Conservation (phyloP, 106 monocot genomes). For the Apostasia shenzhenica region DNA sequence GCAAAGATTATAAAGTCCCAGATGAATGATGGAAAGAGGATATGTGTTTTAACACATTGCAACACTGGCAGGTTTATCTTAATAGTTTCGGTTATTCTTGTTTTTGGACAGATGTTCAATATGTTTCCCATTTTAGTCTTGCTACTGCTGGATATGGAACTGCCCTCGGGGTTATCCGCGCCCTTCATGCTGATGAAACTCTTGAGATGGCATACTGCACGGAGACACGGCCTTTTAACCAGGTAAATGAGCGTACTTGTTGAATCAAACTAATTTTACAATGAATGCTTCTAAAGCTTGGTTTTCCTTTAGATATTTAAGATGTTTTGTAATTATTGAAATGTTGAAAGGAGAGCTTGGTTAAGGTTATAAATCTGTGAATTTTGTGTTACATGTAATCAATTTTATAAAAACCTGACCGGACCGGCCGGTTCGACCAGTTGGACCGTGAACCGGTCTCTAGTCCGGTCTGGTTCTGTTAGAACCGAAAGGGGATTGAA, state of each 20-base stretch:
- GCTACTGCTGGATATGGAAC: slow-evolving; percentile 99
- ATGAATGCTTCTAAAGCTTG: no score
- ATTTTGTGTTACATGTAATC: no score
- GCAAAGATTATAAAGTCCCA: slow-evolving; percentile 38
- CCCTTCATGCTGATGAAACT: slow-evolving; percentile 58
- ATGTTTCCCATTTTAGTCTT: slow-evolving; percentile 38
- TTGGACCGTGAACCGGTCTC: no score
- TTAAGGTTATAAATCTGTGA: no score
- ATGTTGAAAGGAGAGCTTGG: no score
- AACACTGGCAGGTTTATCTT: slow-evolving; percentile 87
- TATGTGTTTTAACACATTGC: slow-evolving; percentile 90
- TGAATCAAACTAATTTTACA: background rate
- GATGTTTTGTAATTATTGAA: no score
- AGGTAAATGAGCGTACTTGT: slow-evolving; percentile 23
- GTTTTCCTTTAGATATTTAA: no score
- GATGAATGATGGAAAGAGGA: slow-evolving; percentile 19
- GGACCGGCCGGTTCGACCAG: no score
- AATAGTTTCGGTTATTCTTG: background rate
- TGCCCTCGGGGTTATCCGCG: slow-evolving; percentile 92
- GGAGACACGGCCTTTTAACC: slow-evolving; percentile 96
- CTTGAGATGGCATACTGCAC: slow-evolving; percentile 84
- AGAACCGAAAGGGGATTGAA: no score
- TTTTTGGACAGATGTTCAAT: background rate
- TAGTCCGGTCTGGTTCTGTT: no score
- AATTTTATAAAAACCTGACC: no score